Conservation (phyloP, 2,329 filamentous ascomycete genomes). For the Pestalotiopsis fici region DNA sequence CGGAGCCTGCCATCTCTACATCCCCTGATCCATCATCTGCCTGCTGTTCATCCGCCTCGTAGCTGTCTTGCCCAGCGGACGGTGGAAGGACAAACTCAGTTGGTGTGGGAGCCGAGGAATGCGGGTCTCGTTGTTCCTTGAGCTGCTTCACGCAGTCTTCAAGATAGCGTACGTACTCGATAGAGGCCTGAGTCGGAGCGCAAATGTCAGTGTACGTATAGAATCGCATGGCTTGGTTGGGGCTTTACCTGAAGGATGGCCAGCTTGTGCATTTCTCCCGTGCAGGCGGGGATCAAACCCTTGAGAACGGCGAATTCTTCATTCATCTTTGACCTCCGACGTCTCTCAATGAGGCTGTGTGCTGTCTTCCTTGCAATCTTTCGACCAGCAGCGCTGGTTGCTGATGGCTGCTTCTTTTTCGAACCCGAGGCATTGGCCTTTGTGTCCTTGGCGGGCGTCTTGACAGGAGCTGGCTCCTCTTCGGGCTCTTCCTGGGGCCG, state of each 20-base stretch:
- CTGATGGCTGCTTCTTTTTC: conserved; percentile 77
- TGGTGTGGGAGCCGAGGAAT: conserved; percentile 27
- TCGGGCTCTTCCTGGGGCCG: conserved; percentile 41
- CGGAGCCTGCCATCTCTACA: conserved; percentile 64
- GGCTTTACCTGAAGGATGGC: conserved; percentile 80
- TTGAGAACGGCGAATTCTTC: conserved; percentile 95
- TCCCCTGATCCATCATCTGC: conserved; percentile 42
- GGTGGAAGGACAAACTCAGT: conserved; percentile 30
- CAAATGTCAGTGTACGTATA: neutral
- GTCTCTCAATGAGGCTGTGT: conserved; percentile 89
- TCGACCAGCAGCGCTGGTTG: conserved; percentile 81
- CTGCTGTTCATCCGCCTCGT: conserved; percentile 32
- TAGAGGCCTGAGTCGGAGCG: conserved; percentile 69
- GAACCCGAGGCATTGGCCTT: conserved; percentile 33
- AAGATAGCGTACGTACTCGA: conserved; percentile 93
- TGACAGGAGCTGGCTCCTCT: conserved; percentile 17
- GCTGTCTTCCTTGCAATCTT: conserved; percentile 96
- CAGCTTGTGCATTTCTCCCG: conserved; percentile 97
- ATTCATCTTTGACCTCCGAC: conserved; percentile 95
- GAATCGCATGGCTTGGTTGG: neutral
- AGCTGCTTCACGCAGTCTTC: conserved; percentile 84
- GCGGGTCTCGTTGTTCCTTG: conserved; percentile 57
- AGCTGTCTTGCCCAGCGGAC: conserved; percentile 24
- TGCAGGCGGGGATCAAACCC: conserved; percentile 92
- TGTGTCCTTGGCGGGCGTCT: conserved; percentile 15